Conservation (phyloP, 331 rosid genomes). For the Quercus phellos region DNA sequence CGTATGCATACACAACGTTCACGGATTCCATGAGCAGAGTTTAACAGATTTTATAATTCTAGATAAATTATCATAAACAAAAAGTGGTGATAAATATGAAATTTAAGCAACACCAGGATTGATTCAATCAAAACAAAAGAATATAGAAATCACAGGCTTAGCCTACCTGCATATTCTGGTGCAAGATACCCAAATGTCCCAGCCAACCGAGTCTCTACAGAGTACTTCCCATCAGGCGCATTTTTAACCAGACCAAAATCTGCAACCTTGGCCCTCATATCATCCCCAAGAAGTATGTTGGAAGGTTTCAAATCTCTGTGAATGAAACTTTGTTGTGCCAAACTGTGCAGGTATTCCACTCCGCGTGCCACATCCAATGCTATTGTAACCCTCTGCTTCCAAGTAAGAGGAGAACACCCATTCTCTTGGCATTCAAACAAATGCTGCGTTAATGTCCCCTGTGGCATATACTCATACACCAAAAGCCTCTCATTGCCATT, state of each 20-base stretch:
- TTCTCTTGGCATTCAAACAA: slow-evolving; percentile 64
- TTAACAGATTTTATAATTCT: neutral
- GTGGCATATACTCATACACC: slow-evolving; percentile 88
- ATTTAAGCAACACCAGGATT: neutral
- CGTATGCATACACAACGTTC: neutral
- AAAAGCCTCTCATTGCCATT: slow-evolving; percentile 72
- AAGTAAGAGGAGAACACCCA: slow-evolving; percentile 52
- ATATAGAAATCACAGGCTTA: slow-evolving; percentile 12
- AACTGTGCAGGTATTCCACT: slow-evolving; percentile 78
- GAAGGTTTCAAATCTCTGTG: slow-evolving; percentile 88
- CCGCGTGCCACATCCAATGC: slow-evolving; percentile 91
- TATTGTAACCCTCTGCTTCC: slow-evolving; percentile 79
- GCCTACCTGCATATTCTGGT: slow-evolving; percentile 79
- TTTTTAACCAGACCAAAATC: slow-evolving; percentile 81
- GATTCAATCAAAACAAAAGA: neutral
- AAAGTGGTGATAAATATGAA: neutral
- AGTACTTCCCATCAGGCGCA: slow-evolving; percentile 86
- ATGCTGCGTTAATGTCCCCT: slow-evolving; percentile 76
- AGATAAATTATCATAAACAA: neutral
- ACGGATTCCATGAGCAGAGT: neutral
- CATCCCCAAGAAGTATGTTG: slow-evolving; percentile 73
- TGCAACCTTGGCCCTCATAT: slow-evolving; percentile 85
- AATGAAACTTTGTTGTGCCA: slow-evolving; percentile 79
- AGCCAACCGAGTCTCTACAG: slow-evolving; percentile 70
- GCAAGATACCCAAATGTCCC: slow-evolving; percentile 83